These are phyloP conservation scores for Backusella mclennaniae DNA, from an alignment of 192 early-diverging fungal species.

Conservation along the genomic window DNA sequence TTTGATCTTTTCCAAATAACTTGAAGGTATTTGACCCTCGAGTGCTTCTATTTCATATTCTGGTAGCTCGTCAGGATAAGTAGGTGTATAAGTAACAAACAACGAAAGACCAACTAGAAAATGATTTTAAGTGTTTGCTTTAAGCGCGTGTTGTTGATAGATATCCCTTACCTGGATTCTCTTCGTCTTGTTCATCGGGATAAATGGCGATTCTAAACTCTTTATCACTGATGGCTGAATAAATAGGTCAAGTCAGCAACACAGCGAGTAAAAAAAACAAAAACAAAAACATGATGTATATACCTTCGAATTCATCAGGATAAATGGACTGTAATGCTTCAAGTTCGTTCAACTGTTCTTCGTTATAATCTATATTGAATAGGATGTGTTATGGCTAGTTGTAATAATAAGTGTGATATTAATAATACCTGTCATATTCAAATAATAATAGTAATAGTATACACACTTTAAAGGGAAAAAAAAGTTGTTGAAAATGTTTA, in stretches of 20 bases:
- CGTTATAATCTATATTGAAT: conserved; percentile 56
- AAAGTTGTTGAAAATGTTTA: neutral
- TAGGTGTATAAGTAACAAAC: conserved; percentile 65
- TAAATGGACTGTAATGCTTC: conserved; percentile 84
- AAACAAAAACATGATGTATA: neutral
- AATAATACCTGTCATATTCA: neutral
- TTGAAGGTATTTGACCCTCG: conserved; percentile 42
- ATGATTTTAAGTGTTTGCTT: neutral
- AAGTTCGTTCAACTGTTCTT: conserved; percentile 78
- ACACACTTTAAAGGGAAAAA: neutral
- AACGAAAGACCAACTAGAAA: conserved; percentile 46
- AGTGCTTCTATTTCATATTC: conserved; percentile 55
- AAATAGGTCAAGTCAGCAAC: neutral
- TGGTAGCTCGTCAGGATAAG: conserved; percentile 71
- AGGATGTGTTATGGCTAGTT: too few species aligned
- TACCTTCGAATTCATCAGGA: conserved; percentile 69
- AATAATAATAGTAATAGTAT: neutral
- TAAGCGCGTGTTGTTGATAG: neutral
- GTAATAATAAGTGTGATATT: neutral
- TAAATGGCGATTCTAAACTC: conserved; percentile 60
- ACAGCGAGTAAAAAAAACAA: neutral
- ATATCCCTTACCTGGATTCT: conserved; percentile 46
- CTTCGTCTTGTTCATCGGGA: conserved; percentile 65
- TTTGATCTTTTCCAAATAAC: conserved; percentile 36
- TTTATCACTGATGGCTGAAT: conserved; percentile 27